Evolutionary conservation across 192 early-diverging fungal species (phyloP).

Genomic region (Podila epicladia): DNA sequence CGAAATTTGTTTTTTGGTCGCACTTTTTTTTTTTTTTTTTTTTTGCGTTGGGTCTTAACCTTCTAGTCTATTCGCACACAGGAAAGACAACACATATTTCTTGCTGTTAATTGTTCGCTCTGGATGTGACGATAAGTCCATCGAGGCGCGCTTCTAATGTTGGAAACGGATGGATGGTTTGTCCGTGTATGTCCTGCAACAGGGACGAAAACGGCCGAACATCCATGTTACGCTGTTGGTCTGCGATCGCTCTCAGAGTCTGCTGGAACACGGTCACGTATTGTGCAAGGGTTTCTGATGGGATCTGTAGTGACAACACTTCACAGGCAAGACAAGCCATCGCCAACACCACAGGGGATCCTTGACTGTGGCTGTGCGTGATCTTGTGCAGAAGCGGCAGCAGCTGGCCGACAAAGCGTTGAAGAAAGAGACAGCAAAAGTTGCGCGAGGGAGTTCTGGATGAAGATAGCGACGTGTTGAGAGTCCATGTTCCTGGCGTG

Average conservation of each 20-base stretch:
- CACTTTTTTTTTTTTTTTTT: no score
- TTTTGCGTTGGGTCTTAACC: no score
- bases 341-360: not conserved
- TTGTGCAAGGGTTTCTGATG: not conserved
- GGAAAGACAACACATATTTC: no score
- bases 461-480: not conserved
- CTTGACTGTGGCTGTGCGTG: not conserved
- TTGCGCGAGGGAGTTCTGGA: not conserved
- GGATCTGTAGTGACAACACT: not conserved
- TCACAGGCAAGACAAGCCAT: not conserved
- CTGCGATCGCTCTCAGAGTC: not conserved
- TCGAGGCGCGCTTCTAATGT: not conserved
- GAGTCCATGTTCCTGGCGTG: not conserved
- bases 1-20: no score
- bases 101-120: not conserved
- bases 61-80: no score
- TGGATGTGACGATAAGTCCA: not conserved
- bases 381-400: slow-evolving; percentile 15
- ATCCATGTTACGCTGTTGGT: not conserved
- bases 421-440: not conserved
- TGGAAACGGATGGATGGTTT: not conserved
- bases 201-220: not conserved
- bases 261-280: not conserved
- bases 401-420: not conserved
- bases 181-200: not conserved